Evolutionary conservation across 768 basidiomycete species (phyloP).

Genomic region (Infundibulicybe gibba): DNA sequence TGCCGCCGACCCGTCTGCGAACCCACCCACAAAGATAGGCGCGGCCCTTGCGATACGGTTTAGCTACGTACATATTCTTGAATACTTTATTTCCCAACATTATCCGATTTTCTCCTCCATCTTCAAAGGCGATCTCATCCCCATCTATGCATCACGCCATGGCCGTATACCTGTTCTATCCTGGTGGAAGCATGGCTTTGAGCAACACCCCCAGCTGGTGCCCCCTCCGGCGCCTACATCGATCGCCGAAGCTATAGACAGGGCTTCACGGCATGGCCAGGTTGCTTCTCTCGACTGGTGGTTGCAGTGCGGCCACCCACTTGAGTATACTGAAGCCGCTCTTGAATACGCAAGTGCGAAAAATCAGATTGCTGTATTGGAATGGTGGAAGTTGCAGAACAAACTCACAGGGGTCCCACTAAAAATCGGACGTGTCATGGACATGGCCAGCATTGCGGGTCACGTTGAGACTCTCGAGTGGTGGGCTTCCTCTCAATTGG

Average conservation of each 20-base stretch:
- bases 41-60: conserved; percentile 67
- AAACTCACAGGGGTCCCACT: conserved; percentile 48
- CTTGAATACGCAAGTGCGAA: conserved; percentile 78
- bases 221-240: conserved; percentile 50
- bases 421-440: conserved; percentile 83
- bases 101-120: conserved; percentile 59
- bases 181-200: conserved; percentile 75
- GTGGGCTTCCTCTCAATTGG: conserved; percentile 80
- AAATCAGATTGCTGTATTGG: conserved; percentile 70
- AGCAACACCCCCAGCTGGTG: conserved; percentile 58
- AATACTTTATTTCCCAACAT: conserved; percentile 66
- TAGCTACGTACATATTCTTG: conserved; percentile 71
- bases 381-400: conserved; percentile 78
- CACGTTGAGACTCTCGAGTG: conserved; percentile 76
- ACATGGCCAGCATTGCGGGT: conserved; percentile 78
- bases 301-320: conserved; percentile 56
- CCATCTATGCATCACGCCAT: conserved; percentile 73
- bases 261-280: conserved; percentile 75
- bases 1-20: conserved; percentile 48
- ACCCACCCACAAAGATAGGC: conserved; percentile 68
- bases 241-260: conserved; percentile 70
- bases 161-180: conserved; percentile 69
- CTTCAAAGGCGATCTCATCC: conserved; percentile 68
- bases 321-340: conserved; percentile 78
- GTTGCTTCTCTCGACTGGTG: conserved; percentile 81